Conservation (phyloP, 257 asterid species). For the Marsdenia floribunda region DNA sequence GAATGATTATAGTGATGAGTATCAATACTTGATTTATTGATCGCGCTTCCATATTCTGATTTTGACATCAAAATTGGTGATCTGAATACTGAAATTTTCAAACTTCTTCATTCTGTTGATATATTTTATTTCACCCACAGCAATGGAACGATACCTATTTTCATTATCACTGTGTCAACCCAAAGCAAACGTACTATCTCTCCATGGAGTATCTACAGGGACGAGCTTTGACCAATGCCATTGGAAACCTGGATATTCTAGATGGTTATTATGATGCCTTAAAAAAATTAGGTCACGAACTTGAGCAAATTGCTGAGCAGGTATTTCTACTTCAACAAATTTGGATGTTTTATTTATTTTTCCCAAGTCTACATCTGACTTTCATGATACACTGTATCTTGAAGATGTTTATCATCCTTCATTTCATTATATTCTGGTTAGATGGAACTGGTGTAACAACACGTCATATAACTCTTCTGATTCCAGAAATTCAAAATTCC, state of each 20-base stretch:
- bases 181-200: constrained; percentile 94
- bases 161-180: constrained; percentile 81
- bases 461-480: background rate
- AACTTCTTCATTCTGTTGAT: constrained; percentile 8
- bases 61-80: background rate
- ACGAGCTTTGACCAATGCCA: constrained; percentile 91
- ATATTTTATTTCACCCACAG: constrained; percentile 31
- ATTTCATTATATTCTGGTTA: background rate
- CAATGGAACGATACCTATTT: constrained; percentile 97
- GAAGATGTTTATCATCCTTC: background rate
- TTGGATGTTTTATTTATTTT: constrained; percentile 8
- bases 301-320: constrained; percentile 90
- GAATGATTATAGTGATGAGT: background rate
- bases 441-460: background rate
- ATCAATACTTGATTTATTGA: background rate
- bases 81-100: background rate
- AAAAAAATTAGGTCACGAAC: constrained; percentile 77
- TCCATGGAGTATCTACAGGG: constrained; percentile 99
- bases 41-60: background rate
- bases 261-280: constrained; percentile 85
- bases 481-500: background rate
- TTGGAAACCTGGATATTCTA: constrained; percentile 82
- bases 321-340: constrained; percentile 32
- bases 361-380: background rate
- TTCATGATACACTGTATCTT: background rate